Evolutionary conservation across 2,329 filamentous ascomycete genomes (phyloP), one percentile per base, ranked within the genome.

Genomic region (Cordyceps cateniannulata): DNA sequence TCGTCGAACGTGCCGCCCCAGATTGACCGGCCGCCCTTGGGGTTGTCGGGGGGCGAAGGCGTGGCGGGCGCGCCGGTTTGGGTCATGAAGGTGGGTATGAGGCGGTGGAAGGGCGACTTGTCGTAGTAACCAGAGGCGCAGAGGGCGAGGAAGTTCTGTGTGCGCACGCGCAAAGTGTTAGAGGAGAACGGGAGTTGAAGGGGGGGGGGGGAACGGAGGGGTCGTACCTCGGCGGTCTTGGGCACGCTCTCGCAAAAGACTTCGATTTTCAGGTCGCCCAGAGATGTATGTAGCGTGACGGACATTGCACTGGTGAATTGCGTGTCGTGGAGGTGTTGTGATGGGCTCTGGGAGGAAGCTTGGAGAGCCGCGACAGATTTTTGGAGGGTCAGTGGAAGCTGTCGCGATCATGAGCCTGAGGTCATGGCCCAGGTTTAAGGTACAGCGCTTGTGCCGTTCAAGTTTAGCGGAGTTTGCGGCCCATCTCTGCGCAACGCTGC

Each of bases 161-260:
- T 22, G 53, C 8, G 38, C 3, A 9, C 7, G 42, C 5, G 42
- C 42, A n/a, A n/a, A n/a, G 42, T 42, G 61, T 69, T 61, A 63
- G 62, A 3, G 40, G 40, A 51, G 50, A 20, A 18, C 18, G 20
- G 22, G 35, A n/a, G 3, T 14, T 18, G 22, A 1, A 5, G 9
- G 3, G 38, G 24, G 18, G 18, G 16, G 47, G n/a, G 10, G 20
- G 14, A 10, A 16, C 20, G 24, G 22, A 18, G 16, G 16, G 3
- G 4, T n/a, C 18, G 38, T 29, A 88, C 88, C 77, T 96, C 90
- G 64, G 92, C 89, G 0, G 95, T 96, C 74, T 93, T 93, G 64
- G 95, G 95, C 35, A 96, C 91, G 67, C 90, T 88, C 73, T 97
- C 91, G 79, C 93, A 98, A 78, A 97, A 98, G 66, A 99, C 81